These are phyloP conservation scores for Xylaria grammica DNA, from an alignment of 495 filamentous ascomycete genomes.

Conservation along the genomic window DNA sequence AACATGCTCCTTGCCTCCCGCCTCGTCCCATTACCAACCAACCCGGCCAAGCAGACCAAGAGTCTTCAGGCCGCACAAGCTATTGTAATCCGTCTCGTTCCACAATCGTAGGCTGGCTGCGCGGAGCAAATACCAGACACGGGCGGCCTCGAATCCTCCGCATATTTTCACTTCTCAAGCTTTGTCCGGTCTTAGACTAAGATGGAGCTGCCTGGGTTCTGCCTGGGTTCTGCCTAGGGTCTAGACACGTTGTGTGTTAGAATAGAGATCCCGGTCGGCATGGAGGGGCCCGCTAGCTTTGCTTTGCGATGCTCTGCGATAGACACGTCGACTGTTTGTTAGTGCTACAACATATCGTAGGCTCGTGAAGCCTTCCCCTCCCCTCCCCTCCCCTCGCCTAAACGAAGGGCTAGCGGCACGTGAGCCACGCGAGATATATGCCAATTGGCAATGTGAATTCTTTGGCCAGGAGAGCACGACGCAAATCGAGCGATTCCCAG, in stretches of 20 bases:
- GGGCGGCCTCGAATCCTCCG: neutral
- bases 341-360: neutral
- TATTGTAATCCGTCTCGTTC: constrained; percentile 14
- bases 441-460: neutral
- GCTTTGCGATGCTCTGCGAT: neutral
- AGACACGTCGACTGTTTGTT: neutral
- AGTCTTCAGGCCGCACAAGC: constrained; percentile 11
- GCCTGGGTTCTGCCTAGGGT: neutral
- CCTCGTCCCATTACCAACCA: constrained; percentile 5
- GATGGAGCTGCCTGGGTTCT: too few relatives aligned
- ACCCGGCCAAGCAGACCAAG: neutral
- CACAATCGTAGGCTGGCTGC: constrained; percentile 8
- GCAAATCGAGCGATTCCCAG: constrained; percentile 1
- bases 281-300: constrained; percentile 3
- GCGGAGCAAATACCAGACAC: constrained; percentile 6
- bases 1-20: neutral
- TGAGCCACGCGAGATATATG: neutral
- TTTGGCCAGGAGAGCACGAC: neutral
- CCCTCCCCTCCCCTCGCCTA: too few relatives aligned
- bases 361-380: neutral
- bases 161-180: neutral
- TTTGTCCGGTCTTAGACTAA: neutral
- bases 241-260: neutral
- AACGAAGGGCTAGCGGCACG: neutral
- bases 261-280: neutral